Evolutionary conservation across 495 filamentous ascomycete species (phyloP).

Genomic region (Aspergillus sparsus): DNA sequence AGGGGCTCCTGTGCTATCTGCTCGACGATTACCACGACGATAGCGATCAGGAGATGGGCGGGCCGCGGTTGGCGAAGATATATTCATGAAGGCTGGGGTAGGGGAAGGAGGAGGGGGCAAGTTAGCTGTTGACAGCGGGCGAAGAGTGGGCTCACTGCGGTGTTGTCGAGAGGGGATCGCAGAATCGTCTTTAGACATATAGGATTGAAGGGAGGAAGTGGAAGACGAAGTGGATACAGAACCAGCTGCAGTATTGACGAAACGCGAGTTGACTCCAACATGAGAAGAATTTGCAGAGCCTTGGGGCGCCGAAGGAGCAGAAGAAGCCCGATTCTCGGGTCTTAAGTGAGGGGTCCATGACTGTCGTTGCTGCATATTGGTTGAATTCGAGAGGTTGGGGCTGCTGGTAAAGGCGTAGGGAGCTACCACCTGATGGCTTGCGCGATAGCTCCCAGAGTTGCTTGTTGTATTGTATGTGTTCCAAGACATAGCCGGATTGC

Average conservation of each 20-base stretch:
- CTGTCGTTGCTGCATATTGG: conserved; percentile 57
- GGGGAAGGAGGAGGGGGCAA: conserved; percentile 50
- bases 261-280: conserved; percentile 41
- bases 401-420: conserved; percentile 85
- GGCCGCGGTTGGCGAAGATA: conserved; percentile 48
- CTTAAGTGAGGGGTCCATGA: conserved; percentile 61
- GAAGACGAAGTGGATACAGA: conserved; percentile 62
- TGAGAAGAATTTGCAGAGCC: conserved; percentile 45
- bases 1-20: conserved; percentile 45
- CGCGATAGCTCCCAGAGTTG: conserved; percentile 66
- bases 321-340: conserved; percentile 66
- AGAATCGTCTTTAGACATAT: conserved; percentile 52
- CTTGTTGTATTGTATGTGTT: conserved; percentile 62
- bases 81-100: conserved; percentile 38
- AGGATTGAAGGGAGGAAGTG: conserved; percentile 43
- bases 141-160: conserved; percentile 40
- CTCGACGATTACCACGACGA: conserved; percentile 56
- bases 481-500: conserved; percentile 59
- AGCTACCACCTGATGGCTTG: conserved; percentile 64
- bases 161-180: conserved; percentile 45
- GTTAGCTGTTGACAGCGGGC: conserved; percentile 56
- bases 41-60: conserved; percentile 71
- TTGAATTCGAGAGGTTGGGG: conserved; percentile 60
- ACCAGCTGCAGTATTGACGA: conserved; percentile 58
- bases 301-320: conserved; percentile 60